These are phyloP conservation scores for Trichoderma sp. DNA, from an alignment of 2,329 filamentous ascomycete species.

Conservation along the genomic window DNA sequence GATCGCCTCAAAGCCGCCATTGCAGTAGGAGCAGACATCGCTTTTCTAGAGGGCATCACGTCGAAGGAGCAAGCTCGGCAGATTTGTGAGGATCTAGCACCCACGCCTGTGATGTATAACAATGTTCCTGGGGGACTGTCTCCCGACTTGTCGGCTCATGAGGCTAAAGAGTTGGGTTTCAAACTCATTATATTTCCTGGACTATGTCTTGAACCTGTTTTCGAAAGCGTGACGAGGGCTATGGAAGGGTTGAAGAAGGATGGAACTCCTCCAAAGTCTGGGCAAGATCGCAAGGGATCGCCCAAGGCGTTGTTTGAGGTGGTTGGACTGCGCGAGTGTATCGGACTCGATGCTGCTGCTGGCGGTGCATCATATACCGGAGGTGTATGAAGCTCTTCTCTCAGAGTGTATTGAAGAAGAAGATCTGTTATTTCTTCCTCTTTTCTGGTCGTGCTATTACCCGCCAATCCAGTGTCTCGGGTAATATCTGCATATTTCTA, in stretches of 20 bases:
- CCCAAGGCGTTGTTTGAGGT: constrained; percentile 9
- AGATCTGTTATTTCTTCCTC: neutral
- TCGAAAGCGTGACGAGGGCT: neutral
- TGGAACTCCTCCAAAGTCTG: neutral
- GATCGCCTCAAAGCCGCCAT: constrained; percentile 51
- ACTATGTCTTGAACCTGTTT: neutral
- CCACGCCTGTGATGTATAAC: constrained; percentile 56
- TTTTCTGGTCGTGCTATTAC: neutral
- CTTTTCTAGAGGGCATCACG: constrained; percentile 60
- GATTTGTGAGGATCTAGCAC: constrained; percentile 49
- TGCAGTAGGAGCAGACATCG: constrained; percentile 58
- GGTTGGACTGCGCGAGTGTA: constrained; percentile 12
- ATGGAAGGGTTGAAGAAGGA: neutral
- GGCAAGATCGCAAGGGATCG: neutral
- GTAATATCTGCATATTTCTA: neutral
- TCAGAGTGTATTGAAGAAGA: neutral
- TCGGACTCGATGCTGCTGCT: neutral
- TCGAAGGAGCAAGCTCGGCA: constrained; percentile 50
- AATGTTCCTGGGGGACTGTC: constrained; percentile 58
- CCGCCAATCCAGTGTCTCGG: neutral
- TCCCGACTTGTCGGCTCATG: constrained; percentile 52
- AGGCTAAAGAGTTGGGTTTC: constrained; percentile 59
- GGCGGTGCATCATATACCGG: neutral
- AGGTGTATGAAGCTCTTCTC: neutral
- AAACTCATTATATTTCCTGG: constrained; percentile 59